Evolutionary conservation across 495 filamentous ascomycete genomes (phyloP), one percentile per base, ranked within the genome.

Genomic region (Penicillium subrubescens): DNA sequence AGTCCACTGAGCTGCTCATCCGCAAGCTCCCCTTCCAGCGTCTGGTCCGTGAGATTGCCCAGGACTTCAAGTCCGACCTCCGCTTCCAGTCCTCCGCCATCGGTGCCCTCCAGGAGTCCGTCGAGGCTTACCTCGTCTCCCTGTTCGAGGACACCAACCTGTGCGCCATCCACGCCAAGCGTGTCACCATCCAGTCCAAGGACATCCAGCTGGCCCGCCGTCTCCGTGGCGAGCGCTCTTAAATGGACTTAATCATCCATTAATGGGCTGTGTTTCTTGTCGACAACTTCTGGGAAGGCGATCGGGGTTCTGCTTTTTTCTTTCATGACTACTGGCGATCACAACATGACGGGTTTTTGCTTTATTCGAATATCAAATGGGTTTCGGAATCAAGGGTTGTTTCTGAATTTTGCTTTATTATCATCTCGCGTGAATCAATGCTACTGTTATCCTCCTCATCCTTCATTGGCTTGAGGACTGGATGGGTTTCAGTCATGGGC

Each of bases 21-120:
- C 95, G 95, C 89, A 99, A 99, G 92, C 93, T 99, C 73, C 95
- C 95, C 78, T 99, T 99, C 92, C 95, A 99, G 89, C 96, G 95
- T 86, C 87, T 99, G 76, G 95, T 99, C 67, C 95, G 95, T 91
- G 95, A 99, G 84, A 99, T 99, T 73, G 95, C 95, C 55, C 95
- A 99, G 82, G 95, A 99, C 86, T 99, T 98, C 93, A 99, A 99
- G 90, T 94, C 90, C 74, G 95, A 99, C 74, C 92, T 99, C 70
- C 94, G 95, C 83, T 99, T 99, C 92, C 95, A 99, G 88, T 96
- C 91, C 62, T 99, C 95, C 19, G 95, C 95, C 86, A 98, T 99
- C 84, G 96, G 96, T 83, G 95, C 95, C 79, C 94, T 99, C 69
- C 95, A 99, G 86, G 95, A 99, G 88, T 98, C 95, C 78, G 96